These are phyloP conservation scores for Botrytis tulipae DNA, from an alignment of 2,329 filamentous ascomycete species.

Conservation along the genomic window DNA sequence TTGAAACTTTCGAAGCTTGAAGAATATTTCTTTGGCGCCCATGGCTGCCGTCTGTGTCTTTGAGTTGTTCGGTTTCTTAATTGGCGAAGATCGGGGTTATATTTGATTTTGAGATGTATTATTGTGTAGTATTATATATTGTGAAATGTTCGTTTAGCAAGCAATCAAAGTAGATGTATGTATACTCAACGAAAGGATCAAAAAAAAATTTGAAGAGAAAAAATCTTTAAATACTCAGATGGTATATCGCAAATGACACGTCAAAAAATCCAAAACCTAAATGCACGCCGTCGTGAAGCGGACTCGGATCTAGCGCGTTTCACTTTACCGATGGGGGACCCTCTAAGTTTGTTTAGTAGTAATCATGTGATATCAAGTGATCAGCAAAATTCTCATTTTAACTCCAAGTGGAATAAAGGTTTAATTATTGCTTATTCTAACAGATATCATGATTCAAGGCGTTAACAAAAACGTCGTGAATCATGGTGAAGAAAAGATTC, in stretches of 20 bases:
- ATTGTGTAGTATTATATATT: neutral
- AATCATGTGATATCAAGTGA: neutral
- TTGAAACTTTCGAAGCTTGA: neutral
- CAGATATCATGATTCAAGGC: neutral
- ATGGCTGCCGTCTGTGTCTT: neutral
- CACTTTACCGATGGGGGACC: neutral
- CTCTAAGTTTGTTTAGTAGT: neutral
- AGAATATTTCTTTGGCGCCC: neutral
- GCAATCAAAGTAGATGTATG: too few relatives aligned
- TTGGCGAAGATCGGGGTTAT: fast-evolving
- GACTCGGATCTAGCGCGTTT: neutral
- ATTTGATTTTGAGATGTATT: neutral
- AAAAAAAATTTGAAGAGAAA: neutral
- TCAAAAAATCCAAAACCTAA: neutral
- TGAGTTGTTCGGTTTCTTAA: neutral
- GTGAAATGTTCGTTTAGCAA: neutral
- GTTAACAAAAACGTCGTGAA: neutral
- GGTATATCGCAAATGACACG: neutral
- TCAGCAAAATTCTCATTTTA: neutral
- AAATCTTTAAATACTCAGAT: neutral
- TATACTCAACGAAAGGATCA: neutral
- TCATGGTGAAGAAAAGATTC: neutral
- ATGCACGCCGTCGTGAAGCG: neutral
- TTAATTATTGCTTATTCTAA: neutral
- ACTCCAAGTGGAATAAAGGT: neutral